phyloP scores from a whole-genome alignment of 176 grass and related monocot species.

The Carex pumila region DNA sequence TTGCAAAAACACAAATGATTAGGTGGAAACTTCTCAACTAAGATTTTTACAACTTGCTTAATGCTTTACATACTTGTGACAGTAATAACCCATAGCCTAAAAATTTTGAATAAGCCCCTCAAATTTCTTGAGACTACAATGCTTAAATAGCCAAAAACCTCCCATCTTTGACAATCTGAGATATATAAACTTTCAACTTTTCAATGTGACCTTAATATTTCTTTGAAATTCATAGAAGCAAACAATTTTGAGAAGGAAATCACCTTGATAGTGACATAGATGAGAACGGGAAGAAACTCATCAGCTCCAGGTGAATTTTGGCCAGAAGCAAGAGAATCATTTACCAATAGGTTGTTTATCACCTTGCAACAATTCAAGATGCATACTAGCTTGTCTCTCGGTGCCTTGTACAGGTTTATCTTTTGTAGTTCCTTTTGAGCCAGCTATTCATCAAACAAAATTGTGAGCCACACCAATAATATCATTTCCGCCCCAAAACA shows the following conservation, averaged over 20 bases:
- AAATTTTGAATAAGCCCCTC: not conserved
- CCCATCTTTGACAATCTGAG: not conserved
- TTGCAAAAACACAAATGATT: not conserved
- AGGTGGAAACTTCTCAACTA: not conserved
- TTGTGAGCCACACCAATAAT: not conserved
- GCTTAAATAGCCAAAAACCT: not conserved
- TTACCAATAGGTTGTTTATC: slow-evolving; percentile 83
- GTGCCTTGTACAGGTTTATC: slow-evolving; percentile 96
- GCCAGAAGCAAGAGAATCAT: slow-evolving; percentile 66
- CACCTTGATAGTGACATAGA: slow-evolving; percentile 98
- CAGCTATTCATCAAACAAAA: slow-evolving; percentile 48
- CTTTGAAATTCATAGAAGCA: not conserved
- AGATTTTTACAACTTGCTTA: not conserved
- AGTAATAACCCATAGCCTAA: not conserved
- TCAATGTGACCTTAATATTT: not conserved
- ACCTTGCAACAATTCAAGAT: slow-evolving; percentile 98
- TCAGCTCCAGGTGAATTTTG: slow-evolving; percentile 83
- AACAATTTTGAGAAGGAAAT: not conserved
- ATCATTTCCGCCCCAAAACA: not conserved
- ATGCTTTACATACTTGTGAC: not conserved
- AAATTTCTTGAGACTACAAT: not conserved
- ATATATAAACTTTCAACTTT: not conserved
- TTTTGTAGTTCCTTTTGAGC: slow-evolving; percentile 96
- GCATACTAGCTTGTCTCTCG: slow-evolving; percentile 89
- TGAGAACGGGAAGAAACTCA: slow-evolving; percentile 91